Base-by-base conservation (phyloP, 2,329 filamentous ascomycete genomes). In the Daldinia sp. region DNA sequence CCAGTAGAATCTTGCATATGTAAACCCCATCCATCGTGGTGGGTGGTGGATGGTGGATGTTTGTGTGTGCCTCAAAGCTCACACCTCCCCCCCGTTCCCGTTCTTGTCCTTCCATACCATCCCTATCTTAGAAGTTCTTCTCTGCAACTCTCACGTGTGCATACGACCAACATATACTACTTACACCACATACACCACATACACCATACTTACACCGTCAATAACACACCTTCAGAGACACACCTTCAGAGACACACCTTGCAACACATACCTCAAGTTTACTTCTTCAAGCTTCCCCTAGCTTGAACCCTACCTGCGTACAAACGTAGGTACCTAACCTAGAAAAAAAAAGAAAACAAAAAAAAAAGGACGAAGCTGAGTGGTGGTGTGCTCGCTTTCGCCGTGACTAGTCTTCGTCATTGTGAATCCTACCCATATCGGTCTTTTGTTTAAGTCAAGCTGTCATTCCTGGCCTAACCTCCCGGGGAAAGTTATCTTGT, bases 81-180 rank as follows among this genome's bases (percentile, higher is more conserved):
- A n/a, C n/a, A n/a, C n/a, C n/a, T n/a, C n/a, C n/a, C n/a, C 60
- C 41, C 56, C 35, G 35, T 53, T 55, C 56, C 57, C 55, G 57
- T 63, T 55, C 62, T 68, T 63, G 65, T 64, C 68, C 58, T 58
- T 54, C 65, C 62, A 66, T 43, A 63, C 59, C 59, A 58, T 56
- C 50, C 65, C 53, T 61, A 68, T 57, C 59, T 48, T 53, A 58
- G 58, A 39, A 47, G 15, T 34, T 53, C 61, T 58, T 49, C 55
- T 57, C 63, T 67, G 63, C 62, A 62, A 60, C 27, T 39, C 68
- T 71, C 70, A 71, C 70, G 69, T 71, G 70, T 67, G 59, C 68
- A 69, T 63, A 64, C n/a, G n/a, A n/a, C n/a, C n/a, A n/a, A n/a
- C n/a, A n/a, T n/a, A n/a, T n/a, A n/a, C n/a, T n/a, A n/a, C n/a